phyloP scores from a whole-genome alignment of 352 stramenopile species.

The Pythium periplocum region DNA sequence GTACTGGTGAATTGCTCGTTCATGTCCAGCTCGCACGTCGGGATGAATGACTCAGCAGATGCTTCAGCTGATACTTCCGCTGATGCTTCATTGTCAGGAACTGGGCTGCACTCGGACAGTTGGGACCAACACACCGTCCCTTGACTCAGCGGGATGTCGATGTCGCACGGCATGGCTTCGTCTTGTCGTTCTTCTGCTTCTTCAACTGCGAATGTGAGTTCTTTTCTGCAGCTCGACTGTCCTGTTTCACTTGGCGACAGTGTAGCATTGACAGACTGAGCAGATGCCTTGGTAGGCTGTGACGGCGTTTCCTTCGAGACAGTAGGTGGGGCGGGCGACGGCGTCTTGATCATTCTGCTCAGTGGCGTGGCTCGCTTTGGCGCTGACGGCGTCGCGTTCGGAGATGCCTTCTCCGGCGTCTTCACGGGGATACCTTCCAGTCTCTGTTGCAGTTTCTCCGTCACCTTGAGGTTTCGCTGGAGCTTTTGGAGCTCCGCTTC shows the following conservation, averaged over 20 bases:
- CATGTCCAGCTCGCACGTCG: background rate
- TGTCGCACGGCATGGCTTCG: background rate
- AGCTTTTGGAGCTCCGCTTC: slow-evolving; percentile 46
- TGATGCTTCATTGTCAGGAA: too few species aligned
- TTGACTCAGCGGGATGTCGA: background rate
- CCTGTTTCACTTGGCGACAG: slow-evolving; percentile 4
- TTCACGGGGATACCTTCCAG: slow-evolving; percentile 47
- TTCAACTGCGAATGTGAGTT: slow-evolving; percentile 13
- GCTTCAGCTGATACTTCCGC: background rate
- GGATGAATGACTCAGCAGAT: background rate
- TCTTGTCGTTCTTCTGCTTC: background rate
- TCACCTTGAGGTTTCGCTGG: slow-evolving; percentile 70
- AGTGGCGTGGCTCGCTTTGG: background rate
- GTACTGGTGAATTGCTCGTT: slow-evolving; percentile 63
- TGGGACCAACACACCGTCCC: background rate
- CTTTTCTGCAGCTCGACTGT: slow-evolving; percentile 13
- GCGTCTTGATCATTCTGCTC: background rate
- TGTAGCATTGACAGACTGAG: background rate
- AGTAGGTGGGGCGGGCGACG: background rate
- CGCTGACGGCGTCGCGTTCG: slow-evolving; percentile 5
- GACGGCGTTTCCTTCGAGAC: background rate
- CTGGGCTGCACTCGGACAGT: background rate
- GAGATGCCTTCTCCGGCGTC: slow-evolving; percentile 10
- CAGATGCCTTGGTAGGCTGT: too few species aligned
- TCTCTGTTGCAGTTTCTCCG: slow-evolving; percentile 58